Base-by-base conservation (phyloP, 306 rosid species). In the Gillenia trifoliata region DNA sequence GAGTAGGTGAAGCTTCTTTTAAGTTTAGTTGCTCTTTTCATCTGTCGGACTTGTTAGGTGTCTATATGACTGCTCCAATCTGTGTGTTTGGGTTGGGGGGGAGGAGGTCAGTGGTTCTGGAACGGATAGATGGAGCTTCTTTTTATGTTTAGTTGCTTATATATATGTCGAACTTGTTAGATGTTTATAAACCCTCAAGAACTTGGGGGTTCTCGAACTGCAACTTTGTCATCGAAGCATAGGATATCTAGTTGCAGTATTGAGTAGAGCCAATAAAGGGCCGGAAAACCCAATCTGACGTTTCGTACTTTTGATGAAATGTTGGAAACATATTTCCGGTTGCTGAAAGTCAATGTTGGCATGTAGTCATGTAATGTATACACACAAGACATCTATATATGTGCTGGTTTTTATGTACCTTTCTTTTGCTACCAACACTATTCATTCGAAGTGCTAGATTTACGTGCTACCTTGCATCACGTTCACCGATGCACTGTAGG, bases 221-320 rank as follows among this genome's bases (percentile, higher is more conserved):
- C 65, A 69, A 62, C 56, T 62, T 70, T 50, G 15, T 60, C 49
- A 25, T 52, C 33, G 1, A 23, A 23, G 65, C 57, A 15, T 56
- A 71, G 66, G 54, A 19, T 64, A 31, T 33, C 68, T 33, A 20
- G 47, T 20, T 64, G 43, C 45, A 20, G 64, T 26, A n/a, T 57
- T 65, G 62, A 76, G 59, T 34, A 71, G 81, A 76, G 43, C 43
- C 72, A 71, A 72, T 50, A 81, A 77, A 69, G 81, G 73, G 72
- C 71, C 1, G 67, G 43, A 77, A 76, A 67, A 47, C 72, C 33
- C 50, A 43, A 33, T 73, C 55, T 26, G 25, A 33, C 49, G 56
- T 68, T 69, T 49, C n/a, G 77, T 75, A 38, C 54, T 80, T 59
- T 54, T 29, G 66, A 40, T 41, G 60, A 29, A 52, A 54, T 63